These are phyloP conservation scores for Sistotremastrum niveocremeum DNA, from an alignment of 768 basidiomycete genomes.

Conservation along the genomic window DNA sequence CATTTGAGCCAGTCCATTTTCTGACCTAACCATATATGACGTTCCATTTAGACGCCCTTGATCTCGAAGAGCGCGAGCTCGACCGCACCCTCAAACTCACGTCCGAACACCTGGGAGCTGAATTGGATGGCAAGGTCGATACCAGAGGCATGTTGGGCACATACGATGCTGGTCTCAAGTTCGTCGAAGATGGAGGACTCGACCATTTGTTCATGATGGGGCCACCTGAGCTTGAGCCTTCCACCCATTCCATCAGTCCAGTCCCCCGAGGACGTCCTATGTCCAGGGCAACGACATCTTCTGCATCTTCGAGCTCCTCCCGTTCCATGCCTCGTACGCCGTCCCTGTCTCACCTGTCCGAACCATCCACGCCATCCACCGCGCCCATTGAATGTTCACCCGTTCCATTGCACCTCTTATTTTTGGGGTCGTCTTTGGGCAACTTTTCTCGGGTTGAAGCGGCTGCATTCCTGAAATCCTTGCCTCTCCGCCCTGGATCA, in stretches of 20 bases:
- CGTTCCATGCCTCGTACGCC: neutral
- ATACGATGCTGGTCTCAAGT: slow-evolving; percentile 79
- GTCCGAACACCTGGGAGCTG: slow-evolving; percentile 42
- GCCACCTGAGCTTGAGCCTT: no score
- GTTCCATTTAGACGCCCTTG: slow-evolving; percentile 48
- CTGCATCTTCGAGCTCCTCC: neutral
- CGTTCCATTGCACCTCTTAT: slow-evolving; percentile 68
- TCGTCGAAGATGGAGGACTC: slow-evolving; percentile 55
- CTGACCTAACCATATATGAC: no score
- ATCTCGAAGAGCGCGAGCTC: slow-evolving; percentile 80
- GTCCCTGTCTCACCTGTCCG: neutral
- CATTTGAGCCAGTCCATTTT: no score
- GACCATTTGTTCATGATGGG: neutral
- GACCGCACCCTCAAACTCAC: slow-evolving; percentile 45
- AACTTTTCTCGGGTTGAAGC: slow-evolving; percentile 72
- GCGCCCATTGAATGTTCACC: neutral
- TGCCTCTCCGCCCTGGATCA: slow-evolving; percentile 61
- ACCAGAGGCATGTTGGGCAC: slow-evolving; percentile 84
- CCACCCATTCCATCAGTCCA: no score
- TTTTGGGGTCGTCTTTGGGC: slow-evolving; percentile 84
- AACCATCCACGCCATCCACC: slow-evolving; percentile 2
- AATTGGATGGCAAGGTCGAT: slow-evolving; percentile 56
- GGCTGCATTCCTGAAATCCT: slow-evolving; percentile 54
- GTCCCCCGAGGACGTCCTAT: no score
- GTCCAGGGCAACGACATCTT: slow-evolving; percentile 4